Evolutionary conservation across 2,329 filamentous ascomycete species (phyloP), one percentile per base, ranked within the genome.

Genomic region (Teratosphaeria gauchensis): DNA sequence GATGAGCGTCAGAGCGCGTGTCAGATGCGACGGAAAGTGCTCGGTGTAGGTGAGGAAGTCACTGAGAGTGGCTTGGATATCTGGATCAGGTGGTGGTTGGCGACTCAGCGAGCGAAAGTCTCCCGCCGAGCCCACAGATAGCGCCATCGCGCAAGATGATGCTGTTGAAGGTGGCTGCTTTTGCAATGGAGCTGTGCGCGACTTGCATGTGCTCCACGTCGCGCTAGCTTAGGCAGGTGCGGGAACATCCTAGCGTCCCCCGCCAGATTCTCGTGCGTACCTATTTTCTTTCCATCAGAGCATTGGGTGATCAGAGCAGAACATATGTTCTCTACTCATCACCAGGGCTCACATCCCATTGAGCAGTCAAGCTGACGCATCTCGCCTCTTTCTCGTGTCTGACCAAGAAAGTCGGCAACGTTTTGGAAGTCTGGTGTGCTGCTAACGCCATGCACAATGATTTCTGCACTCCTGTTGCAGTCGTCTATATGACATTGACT

Each of bases 41-140:
- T 87, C 84, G 62, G 84, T 87, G 73, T 86, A 87, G 71, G 86
- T 83, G 59, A 86, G 81, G 71, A 84, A 87, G 71, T 87, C 84
- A 63, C 83, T 85, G 53, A 87, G 81, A 30, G 84, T 85, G 35
- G 83, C 82, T 68, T 86, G 83, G 58, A 83, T 82, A 67, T 87
- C 84, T 35, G 84, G 84, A 68, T 86, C 83, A 53, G 66, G 66
- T 14, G 66, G 67, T 8, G 68, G 67, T 57, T 67, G 69, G 12
- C 68, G 65, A 59, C 67, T 69, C 31, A 71, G 61, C n/a, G 68
- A 68, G 60, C 69, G 65, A 61, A 70, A 68, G 60, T 70, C 65
- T 11, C 56, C 53, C 28, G 53, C 32, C 35, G 54, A 57, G 6
- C 42, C 19, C 16, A 77, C 55, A 51, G 55, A 52, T 48, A 56